These are phyloP conservation scores for Tremella fuciformis DNA, from an alignment of 768 basidiomycete genomes.

Conservation along the genomic window DNA sequence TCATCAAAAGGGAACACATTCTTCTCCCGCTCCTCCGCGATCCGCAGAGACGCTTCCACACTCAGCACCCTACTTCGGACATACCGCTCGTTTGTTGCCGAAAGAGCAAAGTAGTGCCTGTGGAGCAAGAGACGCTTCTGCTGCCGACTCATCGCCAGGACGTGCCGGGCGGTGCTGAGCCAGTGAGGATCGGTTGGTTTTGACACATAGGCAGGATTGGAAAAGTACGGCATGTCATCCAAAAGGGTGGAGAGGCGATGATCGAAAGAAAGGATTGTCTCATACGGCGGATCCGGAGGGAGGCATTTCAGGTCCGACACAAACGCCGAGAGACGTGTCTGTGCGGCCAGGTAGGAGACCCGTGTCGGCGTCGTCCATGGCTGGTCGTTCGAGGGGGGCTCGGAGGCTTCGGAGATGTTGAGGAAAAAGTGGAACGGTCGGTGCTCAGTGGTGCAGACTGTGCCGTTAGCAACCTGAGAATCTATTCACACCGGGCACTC, in stretches of 20 bases:
- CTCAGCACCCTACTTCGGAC: background rate
- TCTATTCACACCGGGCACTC: background rate
- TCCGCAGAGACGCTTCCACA: background rate
- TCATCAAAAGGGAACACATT: slow-evolving; percentile 2
- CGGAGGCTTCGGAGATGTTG: slow-evolving; percentile 2
- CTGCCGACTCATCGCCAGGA: slow-evolving; percentile 7
- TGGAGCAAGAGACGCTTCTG: background rate
- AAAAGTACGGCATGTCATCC: slow-evolving; percentile 1
- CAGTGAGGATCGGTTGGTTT: background rate
- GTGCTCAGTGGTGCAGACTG: slow-evolving; percentile 1
- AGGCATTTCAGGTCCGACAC: slow-evolving; percentile 2
- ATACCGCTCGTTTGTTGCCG: background rate
- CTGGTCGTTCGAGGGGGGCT: background rate
- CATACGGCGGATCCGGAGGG: background rate
- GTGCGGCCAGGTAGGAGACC: background rate
- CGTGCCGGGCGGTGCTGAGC: background rate
- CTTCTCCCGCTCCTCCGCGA: background rate
- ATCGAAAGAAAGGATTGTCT: slow-evolving; percentile 3
- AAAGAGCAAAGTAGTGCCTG: slow-evolving; percentile 2
- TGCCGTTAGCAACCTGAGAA: background rate
- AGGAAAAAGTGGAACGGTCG: background rate
- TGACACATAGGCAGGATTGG: background rate
- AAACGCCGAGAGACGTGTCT: background rate
- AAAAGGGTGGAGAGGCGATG: slow-evolving; percentile 1
- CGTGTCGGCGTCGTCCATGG: slow-evolving; percentile 1